Evolutionary conservation across 2,329 filamentous ascomycete genomes (phyloP), one percentile per base, ranked within the genome.

Genomic region (Arthrobotrys megalospora): DNA sequence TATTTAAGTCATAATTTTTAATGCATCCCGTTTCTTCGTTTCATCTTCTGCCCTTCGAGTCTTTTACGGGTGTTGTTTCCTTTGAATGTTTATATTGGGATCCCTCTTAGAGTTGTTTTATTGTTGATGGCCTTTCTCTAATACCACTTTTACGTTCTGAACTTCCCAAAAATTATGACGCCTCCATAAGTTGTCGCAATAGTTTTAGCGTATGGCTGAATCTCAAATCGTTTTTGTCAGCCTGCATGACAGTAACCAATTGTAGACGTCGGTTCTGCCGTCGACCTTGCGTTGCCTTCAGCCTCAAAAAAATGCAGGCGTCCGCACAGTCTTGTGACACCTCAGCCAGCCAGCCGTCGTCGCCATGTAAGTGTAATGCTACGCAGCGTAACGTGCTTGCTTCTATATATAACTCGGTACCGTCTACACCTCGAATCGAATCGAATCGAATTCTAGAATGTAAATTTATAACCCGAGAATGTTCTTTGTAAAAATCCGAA

Each of bases 1-100:
- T 77, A 77, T 77, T 77, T 77, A 77, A 66, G 65, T 67, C 48
- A 36, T 77, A 77, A 77, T 77, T 77, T 71, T 77, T 77, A 77
- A 77, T 77, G 73, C 73, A 77, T 77, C 73, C 60, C 63, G 64
- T 43, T 60, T 73, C 41, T 52, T 43, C 52, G 16, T 19, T 65
- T 70, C 50, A 24, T 58, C n/a, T 36, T 66, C 52, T 53, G 11
- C 32, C 34, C 45, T 55, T 10, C 19, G 16, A 47, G 38, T 52
- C 47, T 64, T 28, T 28, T 43, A 53, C 19, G 50, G 73, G 73
- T 77, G 73, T 77, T 77, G 12, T 76, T 69, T 58, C 63, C 38
- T 76, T 53, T 66, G 32, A 16, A 43, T 77, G 73, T 77, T 77
- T 48, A 77, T 66, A 77, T 66, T 60, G 73, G 73, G 73, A 77